Evolutionary conservation across 371 early-diverging fungal genomes (phyloP), one percentile per base, ranked within the genome.

Genomic region (Synchytrium microbalum): DNA sequence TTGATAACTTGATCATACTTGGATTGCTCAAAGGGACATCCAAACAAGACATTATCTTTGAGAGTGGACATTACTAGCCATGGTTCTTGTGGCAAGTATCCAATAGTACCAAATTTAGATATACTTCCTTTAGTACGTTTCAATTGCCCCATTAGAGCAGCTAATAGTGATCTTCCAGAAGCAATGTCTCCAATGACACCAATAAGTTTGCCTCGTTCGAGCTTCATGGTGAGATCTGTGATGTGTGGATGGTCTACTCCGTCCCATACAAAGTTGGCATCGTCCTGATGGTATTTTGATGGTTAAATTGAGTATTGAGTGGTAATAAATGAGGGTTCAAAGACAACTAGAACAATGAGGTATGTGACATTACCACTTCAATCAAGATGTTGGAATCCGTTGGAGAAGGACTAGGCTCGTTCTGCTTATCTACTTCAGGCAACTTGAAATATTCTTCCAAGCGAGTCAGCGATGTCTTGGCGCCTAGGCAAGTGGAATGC

Each of bases 171-270:
- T 60, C 80, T 79, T 66, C 88, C 86, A 2, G 86, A 79, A 27
- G 85, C 86, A 14, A 88, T 80, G 67, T 86, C 87, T 23, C 89
- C 89, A 2, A 88, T 82, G 29, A 88, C 77, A 3, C 84, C 88
- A 32, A 86, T 72, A 25, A 84, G 38, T 60, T 84, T 72, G 0
- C 79, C 79, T 19, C 80, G 75, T 14, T 71, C 64, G 38, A 87
- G 74, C 25, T 60, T 72, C 59, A 88, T 69, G 53, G 67, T 75
- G 31, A 87, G 63, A 65, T 85, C 76, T 28, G 66, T 61, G n/a
- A 87, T 59, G 72, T 77, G 75, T 1, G 84, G 81, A 32, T 83
- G 78, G 29, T 79, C 80, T 24, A 75, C 29, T 30, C 79, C 85
- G 61, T 81, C 86, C 86, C 86, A 88, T 28, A 67, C 65, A 61